Conservation (phyloP, 805 yeast genomes). For the Ascoidea asiatica region DNA sequence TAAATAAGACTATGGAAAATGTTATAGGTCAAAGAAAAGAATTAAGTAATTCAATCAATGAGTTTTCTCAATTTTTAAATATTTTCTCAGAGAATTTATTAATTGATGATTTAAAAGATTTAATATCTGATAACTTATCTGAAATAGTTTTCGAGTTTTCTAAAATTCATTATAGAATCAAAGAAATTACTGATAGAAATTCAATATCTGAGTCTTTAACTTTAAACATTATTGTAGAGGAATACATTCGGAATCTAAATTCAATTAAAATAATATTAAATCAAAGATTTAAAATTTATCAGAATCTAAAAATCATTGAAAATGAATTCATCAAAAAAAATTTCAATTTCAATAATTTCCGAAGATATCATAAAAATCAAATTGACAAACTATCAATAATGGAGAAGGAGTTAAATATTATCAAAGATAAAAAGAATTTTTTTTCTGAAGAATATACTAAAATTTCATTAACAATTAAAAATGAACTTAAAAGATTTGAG, state of each 20-base stretch:
- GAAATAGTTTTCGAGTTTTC: too few relatives aligned
- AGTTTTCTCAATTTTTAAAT: constrained; percentile 46
- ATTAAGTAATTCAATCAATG: constrained; percentile 52
- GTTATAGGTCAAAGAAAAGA: constrained; percentile 69
- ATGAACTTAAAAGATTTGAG: constrained; percentile 58
- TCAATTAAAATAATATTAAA: constrained; percentile 63
- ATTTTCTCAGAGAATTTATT: constrained; percentile 57
- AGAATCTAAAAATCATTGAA: constrained; percentile 30
- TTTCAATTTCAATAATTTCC: constrained; percentile 28
- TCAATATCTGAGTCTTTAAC: constrained; percentile 79
- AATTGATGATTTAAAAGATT: constrained; percentile 33
- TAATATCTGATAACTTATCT: too few relatives aligned
- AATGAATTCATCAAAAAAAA: constrained; percentile 34
- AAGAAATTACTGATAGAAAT: constrained; percentile 63
- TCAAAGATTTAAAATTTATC: constrained; percentile 50
- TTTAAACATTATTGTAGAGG: constrained; percentile 77
- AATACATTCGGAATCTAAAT: constrained; percentile 64
- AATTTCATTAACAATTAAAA: constrained; percentile 51
- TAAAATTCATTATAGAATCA: constrained; percentile 54
- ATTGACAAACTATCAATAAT: constrained; percentile 47
- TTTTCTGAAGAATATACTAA: constrained; percentile 49
- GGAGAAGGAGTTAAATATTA: constrained; percentile 42
- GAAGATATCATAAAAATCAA: constrained; percentile 32
- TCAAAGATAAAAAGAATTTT: constrained; percentile 37
- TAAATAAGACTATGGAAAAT: constrained; percentile 58